These are phyloP conservation scores for Fusarium chuoi DNA, from an alignment of 2,329 filamentous ascomycete species.

Conservation along the genomic window DNA sequence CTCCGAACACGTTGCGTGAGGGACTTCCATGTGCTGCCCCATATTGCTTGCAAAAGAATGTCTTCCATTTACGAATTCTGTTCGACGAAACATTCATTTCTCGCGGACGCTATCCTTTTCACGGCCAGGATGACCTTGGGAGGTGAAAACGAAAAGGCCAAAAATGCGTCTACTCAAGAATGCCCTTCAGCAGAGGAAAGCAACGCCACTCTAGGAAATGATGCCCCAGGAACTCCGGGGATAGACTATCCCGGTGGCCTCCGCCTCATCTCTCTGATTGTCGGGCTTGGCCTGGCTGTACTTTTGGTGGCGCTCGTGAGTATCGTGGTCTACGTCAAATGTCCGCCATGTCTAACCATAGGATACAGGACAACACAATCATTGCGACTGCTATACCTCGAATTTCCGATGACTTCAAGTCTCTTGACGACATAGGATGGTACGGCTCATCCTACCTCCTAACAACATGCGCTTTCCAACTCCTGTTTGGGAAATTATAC, in stretches of 20 bases:
- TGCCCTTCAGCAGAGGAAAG: not conserved
- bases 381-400: not conserved
- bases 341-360: not conserved
- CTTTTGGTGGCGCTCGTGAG: not conserved
- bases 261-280: not conserved
- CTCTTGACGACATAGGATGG: conserved; percentile 3
- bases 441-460: conserved; percentile 7
- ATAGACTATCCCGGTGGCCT: not conserved
- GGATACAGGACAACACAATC: not conserved
- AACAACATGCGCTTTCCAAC: not conserved
- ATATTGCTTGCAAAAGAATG: not conserved
- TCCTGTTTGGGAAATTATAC: not conserved
- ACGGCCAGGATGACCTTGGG: not conserved
- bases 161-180: not conserved
- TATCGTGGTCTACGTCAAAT: not conserved
- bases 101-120: not conserved
- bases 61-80: not conserved
- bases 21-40: not conserved
- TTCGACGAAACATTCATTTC: not conserved
- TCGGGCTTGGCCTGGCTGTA: not conserved
- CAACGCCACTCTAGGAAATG: not conserved
- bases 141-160: not conserved
- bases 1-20: not conserved
- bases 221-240: not conserved
- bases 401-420: not conserved